These are phyloP conservation scores for Coemansia sp. DNA, from an alignment of 192 early-diverging fungal genomes.

Conservation along the genomic window DNA sequence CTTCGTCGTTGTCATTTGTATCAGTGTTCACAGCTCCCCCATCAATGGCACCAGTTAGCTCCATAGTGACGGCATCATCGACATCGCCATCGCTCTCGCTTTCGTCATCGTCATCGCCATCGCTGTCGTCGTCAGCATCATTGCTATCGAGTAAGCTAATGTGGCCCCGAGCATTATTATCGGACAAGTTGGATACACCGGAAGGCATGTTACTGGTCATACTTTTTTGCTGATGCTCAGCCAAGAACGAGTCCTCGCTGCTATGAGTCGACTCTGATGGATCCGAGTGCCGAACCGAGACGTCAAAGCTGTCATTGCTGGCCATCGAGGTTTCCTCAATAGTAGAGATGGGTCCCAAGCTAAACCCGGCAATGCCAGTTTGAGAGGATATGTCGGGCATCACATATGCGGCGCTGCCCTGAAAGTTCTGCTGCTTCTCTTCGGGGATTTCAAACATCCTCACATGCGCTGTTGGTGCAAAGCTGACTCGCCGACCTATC, in stretches of 20 bases:
- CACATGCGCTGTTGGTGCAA: constrained; percentile 54
- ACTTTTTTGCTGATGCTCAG: background rate
- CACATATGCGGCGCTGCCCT: constrained; percentile 29
- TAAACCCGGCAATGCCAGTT: constrained; percentile 41
- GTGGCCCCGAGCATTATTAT: background rate
- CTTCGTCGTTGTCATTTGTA: background rate
- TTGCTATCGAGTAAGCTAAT: background rate
- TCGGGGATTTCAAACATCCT: constrained; percentile 55
- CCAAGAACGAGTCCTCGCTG: constrained; percentile 37
- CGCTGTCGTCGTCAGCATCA: constrained; percentile 10
- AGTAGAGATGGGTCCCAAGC: constrained; percentile 37
- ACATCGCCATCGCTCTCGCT: constrained; percentile 25
- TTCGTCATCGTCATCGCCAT: constrained; percentile 15
- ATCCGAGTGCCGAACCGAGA: constrained; percentile 52
- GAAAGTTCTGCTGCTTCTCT: constrained; percentile 29
- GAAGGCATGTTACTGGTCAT: background rate
- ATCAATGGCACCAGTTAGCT: constrained; percentile 41
- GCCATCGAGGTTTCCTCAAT: constrained; percentile 52
- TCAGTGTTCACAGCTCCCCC: constrained; percentile 25
- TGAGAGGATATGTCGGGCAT: constrained; percentile 56
- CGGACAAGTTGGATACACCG: background rate
- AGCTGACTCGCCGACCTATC: constrained; percentile 50
- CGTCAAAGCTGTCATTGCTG: constrained; percentile 56
- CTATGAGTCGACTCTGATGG: constrained; percentile 40
- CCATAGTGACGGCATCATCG: constrained; percentile 46